Evolutionary conservation across 352 stramenopile species (phyloP), one percentile per base, ranked within the genome.

Genomic region (Phytopythium vexans): DNA sequence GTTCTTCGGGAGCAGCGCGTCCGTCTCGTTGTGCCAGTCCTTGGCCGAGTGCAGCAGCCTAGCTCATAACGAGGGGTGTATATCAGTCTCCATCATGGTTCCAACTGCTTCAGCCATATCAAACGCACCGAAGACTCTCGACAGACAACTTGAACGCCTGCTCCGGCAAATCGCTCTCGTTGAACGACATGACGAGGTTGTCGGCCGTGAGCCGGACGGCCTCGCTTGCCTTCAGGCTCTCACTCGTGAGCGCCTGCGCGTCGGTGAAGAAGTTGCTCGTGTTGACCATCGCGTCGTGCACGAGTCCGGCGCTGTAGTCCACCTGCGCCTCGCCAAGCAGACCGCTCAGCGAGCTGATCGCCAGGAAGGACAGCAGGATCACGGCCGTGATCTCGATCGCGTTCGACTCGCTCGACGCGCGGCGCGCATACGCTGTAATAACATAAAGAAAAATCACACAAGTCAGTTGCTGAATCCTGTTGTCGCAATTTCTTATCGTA

Each of bases 291-390:
- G 78, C 82, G 47, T 87, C 70, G 39, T 72, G 68, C 50, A 91
- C 68, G 33, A 89, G 68, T 8, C 82, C 70, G n/a, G 81, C 75
- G 49, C 80, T 89, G 74, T 93, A 93, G 63, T 93, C 80, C 32
- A 91, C 78, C 48, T 93, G 82, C 32, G 77, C 82, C 59, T 91
- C 80, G 46, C 80, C 82, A 33, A 93, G 56, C 11, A 93, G 63
- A 8, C 82, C 82, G 7, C 76, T 78, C 8, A 93, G 57, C 9
- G 82, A 72, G 38, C 74, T 89, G 47, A 93, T 74, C 6, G 82
- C 82, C 41, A 89, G 66, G 56, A 93, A 78, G 10, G 77, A 83
- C 39, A 93, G 66, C 45, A 93, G 48, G 21, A 83, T 64, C 46
- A 91, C 82, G n/a, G 77, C 80, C 49, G 79, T 62, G 34, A 93